A percentile compares a stretch with the other conserved stretches of the same genome.
Conservation (phyloP, 495 filamentous ascomycete species). For the Talaromyces trachyspermus region DNA sequence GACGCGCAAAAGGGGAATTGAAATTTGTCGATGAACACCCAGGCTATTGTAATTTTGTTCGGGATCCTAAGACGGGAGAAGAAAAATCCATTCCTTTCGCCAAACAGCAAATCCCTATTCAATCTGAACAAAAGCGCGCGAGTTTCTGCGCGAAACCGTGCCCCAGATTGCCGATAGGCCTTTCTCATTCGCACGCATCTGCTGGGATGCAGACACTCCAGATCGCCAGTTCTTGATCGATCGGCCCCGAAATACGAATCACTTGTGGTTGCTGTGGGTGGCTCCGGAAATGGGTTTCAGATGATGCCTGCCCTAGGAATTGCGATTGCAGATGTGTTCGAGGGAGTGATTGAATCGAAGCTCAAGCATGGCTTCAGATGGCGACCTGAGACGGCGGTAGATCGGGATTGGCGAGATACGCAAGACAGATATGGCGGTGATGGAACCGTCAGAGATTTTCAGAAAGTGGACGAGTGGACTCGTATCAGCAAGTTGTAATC, state of each 20-base stretch:
- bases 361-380: conserved; percentile 39
- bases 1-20: conserved; percentile 42
- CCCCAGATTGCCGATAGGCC: conserved; percentile 40
- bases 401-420: conserved; percentile 42
- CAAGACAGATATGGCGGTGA: conserved; percentile 42
- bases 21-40: conserved; percentile 53
- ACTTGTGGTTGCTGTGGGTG: conserved; percentile 43
- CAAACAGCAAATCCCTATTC: conserved; percentile 38
- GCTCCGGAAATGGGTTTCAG: conserved; percentile 45
- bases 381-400: conserved; percentile 40
- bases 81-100: conserved; percentile 38
- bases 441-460: conserved; percentile 39
- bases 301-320: conserved; percentile 41
- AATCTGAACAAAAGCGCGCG: conserved; percentile 33
- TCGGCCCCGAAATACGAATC: conserved; percentile 30
- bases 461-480: conserved; percentile 35
- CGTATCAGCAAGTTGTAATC: too few relatives aligned
- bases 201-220: conserved; percentile 49
- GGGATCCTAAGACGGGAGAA: conserved; percentile 11
- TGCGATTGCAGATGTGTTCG: conserved; percentile 38
- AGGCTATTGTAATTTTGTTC: conserved; percentile 43
- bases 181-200: conserved; percentile 43
- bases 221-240: conserved; percentile 45
- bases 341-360: conserved; percentile 26
- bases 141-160: conserved; percentile 43